Evolutionary conservation across 768 basidiomycete species (phyloP), one percentile per base, ranked within the genome.

Genomic region (Lactifluus piperatus): DNA sequence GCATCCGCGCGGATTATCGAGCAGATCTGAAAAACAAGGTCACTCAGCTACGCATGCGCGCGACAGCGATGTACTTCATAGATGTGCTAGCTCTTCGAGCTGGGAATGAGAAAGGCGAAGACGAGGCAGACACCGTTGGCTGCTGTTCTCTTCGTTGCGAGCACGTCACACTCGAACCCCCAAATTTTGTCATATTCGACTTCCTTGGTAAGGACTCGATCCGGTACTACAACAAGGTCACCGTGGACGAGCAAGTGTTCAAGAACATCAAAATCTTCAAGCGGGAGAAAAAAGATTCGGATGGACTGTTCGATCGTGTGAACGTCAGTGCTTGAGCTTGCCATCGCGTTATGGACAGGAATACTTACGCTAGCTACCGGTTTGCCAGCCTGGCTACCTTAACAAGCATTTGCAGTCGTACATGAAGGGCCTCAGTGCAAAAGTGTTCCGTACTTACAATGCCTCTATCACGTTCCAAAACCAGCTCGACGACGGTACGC

Each of bases 361-460:
- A 39, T 30, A 6, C 29, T 45, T 20, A 22, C 36, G 30, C n/a
- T 45, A 13, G 16, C 18, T 44, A 11, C 26, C 13, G 44, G 14
- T 30, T 32, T n/a, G 13, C 3, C 71, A 97, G 91, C 92, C 97
- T 2, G 75, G 80, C 7, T 76, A 78, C 8, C 74, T 99, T 59
- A 99, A 99, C 76, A 94, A 94, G 70, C 93, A 98, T 71, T 78
- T 99, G 60, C 83, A 82, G 46, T 82, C 81, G 29, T 93, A 95
- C 71, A 99, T 98, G 97, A 91, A 94, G 62, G 97, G 97, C 18
- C 80, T 99, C 27, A 95, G 97, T 0, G 97, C 97, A 58, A 99
- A 99, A 71, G 97, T 99, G 27, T 99, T 99, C 79, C 95, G 97
- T 92, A 99, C 97, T 52, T 99, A 90, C 76, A 99, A 99, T 68